Percentiles rank a stretch among this genome's conserved stretches.
Conservation (phyloP, 1,284 basidiomycete genomes). For the Cryptococcus wingfieldii region DNA sequence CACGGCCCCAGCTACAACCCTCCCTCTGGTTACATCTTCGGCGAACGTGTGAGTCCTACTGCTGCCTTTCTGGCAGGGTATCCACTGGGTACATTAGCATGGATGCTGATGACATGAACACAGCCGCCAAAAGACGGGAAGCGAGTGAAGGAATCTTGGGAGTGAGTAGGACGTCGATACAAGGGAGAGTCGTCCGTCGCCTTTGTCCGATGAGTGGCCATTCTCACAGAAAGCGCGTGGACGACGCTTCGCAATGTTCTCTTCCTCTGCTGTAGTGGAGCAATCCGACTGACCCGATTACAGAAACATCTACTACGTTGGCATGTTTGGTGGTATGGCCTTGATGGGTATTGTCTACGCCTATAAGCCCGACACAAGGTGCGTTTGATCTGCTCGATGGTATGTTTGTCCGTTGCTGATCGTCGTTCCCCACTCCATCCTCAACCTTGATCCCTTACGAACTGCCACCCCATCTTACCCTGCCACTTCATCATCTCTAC, state of each 20-base stretch:
- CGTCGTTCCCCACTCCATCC: neutral
- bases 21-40: constrained; percentile 79
- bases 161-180: constrained; percentile 30
- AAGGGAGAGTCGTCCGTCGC: neutral
- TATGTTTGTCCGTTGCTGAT: neutral
- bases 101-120: neutral
- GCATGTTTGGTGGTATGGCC: constrained; percentile 84
- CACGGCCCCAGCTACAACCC: constrained; percentile 80
- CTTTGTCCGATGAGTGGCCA: neutral
- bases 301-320: constrained; percentile 69
- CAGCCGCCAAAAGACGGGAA: constrained; percentile 31
- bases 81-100: neutral
- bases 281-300: neutral
- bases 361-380: constrained; percentile 97
- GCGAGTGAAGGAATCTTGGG: constrained; percentile 38
- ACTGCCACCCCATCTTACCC: neutral
- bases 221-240: too few relatives aligned
- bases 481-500: neutral
- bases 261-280: too few relatives aligned
- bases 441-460: neutral
- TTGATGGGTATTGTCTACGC: constrained; percentile 71
- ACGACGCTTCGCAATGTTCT: neutral
- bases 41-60: constrained; percentile 67
- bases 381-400: constrained; percentile 36
- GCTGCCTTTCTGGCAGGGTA: neutral